These are phyloP conservation scores for Cladobotryum protrusum DNA, from an alignment of 2,329 filamentous ascomycete genomes.

Conservation along the genomic window DNA sequence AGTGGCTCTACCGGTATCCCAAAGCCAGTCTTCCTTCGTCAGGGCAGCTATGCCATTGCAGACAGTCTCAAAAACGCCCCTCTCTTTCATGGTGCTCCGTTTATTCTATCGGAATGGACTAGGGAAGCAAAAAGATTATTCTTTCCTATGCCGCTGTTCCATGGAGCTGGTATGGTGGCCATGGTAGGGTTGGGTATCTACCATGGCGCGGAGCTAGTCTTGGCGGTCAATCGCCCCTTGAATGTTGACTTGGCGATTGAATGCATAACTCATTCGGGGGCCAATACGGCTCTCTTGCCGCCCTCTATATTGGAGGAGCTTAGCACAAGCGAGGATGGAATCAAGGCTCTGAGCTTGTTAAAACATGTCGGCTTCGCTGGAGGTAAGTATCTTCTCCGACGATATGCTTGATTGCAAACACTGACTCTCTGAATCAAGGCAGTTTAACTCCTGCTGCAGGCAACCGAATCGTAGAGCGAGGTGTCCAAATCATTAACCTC, in stretches of 20 bases:
- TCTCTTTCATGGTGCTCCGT: conserved; percentile 16
- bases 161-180: conserved; percentile 29
- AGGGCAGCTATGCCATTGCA: conserved; percentile 31
- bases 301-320: conserved; percentile 40
- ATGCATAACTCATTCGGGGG: conserved; percentile 21
- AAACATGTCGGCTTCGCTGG: conserved; percentile 31
- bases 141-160: conserved; percentile 31
- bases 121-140: conserved; percentile 9
- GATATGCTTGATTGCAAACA: background rate
- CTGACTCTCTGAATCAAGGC: conserved; percentile 18
- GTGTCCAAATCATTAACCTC: conserved; percentile 29
- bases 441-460: conserved; percentile 33
- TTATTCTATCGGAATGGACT: background rate
- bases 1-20: conserved; percentile 42
- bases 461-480: conserved; percentile 29
- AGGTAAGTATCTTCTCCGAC: conserved; percentile 21
- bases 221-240: conserved; percentile 29
- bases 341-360: conserved; percentile 27
- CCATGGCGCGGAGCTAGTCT: conserved; percentile 18
- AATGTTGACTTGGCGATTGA: conserved; percentile 28
- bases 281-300: conserved; percentile 26
- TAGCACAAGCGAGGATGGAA: conserved; percentile 25
- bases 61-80: conserved; percentile 26
- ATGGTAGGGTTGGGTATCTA: conserved; percentile 23
- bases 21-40: conserved; percentile 35